Conservation (phyloP, 2,329 filamentous ascomycete species). For the Helminthosporium solani region DNA sequence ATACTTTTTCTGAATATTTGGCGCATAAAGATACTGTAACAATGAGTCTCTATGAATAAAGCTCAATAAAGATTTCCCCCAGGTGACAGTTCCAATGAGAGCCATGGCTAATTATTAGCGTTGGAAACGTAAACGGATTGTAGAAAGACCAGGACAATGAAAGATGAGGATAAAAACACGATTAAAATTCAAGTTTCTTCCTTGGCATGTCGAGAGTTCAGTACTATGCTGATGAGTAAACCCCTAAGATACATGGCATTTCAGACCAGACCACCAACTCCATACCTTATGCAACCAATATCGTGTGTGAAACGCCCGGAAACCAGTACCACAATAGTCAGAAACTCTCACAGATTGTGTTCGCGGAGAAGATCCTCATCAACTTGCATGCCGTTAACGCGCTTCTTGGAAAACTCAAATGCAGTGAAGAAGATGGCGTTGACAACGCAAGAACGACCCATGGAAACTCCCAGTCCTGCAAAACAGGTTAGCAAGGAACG, state of each 20-base stretch:
- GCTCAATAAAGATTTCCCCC: no score
- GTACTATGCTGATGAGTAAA: slow-evolving; percentile 10
- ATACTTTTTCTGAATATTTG: no score
- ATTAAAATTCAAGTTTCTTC: no score
- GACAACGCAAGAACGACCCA: slow-evolving; percentile 77
- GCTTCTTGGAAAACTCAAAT: slow-evolving; percentile 77
- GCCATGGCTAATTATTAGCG: no score
- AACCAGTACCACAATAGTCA: slow-evolving; percentile 3
- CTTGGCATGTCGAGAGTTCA: slow-evolving; percentile 5
- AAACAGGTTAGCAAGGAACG: slow-evolving; percentile 4
- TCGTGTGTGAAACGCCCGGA: slow-evolving; percentile 2
- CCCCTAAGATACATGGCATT: slow-evolving; percentile 6
- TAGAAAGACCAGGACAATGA: no score
- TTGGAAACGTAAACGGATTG: no score
- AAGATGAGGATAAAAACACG: no score
- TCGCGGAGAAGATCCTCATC: slow-evolving; percentile 40
- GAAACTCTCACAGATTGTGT: slow-evolving; percentile 20
- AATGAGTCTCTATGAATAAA: no score
- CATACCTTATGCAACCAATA: slow-evolving; percentile 24
- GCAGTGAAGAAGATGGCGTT: slow-evolving; percentile 90
- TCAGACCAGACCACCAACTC: slow-evolving; percentile 8
- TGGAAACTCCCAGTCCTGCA: slow-evolving; percentile 71
- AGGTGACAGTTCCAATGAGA: no score
- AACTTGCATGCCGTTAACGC: slow-evolving; percentile 47
- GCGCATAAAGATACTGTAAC: no score